These are phyloP conservation scores for Stachybotrys chartarum DNA, from an alignment of 2,329 filamentous ascomycete genomes.

Conservation along the genomic window DNA sequence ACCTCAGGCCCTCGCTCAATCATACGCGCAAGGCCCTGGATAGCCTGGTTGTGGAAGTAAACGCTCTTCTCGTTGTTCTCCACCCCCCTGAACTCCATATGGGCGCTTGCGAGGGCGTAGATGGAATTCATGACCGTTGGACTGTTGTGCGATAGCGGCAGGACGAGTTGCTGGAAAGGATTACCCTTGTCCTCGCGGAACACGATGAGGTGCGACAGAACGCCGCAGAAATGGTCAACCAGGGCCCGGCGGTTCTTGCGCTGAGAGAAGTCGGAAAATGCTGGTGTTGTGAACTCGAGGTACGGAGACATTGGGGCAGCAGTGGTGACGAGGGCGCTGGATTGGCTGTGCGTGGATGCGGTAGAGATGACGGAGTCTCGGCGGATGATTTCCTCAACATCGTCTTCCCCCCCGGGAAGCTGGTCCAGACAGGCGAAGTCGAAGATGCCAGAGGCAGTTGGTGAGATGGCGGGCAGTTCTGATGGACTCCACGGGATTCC, in stretches of 20 bases:
- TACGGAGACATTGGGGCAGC: conserved; percentile 20
- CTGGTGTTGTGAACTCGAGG: conserved; percentile 44
- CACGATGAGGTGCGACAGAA: conserved; percentile 58
- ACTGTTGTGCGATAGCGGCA: conserved; percentile 50
- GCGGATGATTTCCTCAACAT: conserved; percentile 20
- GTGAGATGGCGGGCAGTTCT: conserved; percentile 20
- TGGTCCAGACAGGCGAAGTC: conserved; percentile 19
- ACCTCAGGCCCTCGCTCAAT: conserved; percentile 45
- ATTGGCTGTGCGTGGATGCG: conserved; percentile 11
- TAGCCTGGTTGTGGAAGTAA: conserved; percentile 52
- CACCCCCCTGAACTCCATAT: conserved; percentile 61
- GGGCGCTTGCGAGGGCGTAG: conserved; percentile 76
- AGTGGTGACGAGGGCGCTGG: conserved; percentile 17
- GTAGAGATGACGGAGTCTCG: conserved; percentile 7
- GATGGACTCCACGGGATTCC: conserved; percentile 9
- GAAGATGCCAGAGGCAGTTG: conserved; percentile 22
- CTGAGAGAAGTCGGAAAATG: conserved; percentile 50
- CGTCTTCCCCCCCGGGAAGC: conserved; percentile 13
- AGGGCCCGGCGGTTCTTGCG: conserved; percentile 46
- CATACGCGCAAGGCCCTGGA: conserved; percentile 48
- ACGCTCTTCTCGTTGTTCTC: conserved; percentile 47
- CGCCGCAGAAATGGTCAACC: conserved; percentile 57
- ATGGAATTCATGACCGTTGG: conserved; percentile 71
- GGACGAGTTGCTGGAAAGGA: conserved; percentile 54
- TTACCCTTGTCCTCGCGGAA: conserved; percentile 57